These are phyloP conservation scores for Colletotrichum sp. DNA, from an alignment of 2,329 filamentous ascomycete species.

Conservation along the genomic window DNA sequence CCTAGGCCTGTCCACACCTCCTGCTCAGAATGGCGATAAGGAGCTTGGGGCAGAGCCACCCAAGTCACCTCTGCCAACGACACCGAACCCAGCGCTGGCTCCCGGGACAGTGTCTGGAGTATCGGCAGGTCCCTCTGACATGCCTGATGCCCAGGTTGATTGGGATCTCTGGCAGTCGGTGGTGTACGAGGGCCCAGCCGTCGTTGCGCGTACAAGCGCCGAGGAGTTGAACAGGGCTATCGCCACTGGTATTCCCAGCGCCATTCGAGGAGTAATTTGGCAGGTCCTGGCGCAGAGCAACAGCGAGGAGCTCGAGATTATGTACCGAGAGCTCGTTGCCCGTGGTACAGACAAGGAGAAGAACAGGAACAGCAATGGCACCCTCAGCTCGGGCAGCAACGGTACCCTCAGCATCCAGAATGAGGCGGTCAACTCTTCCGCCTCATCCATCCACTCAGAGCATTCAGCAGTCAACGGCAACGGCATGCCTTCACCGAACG, in stretches of 20 bases:
- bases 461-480: slow-evolving; percentile 67
- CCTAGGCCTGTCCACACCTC: slow-evolving; percentile 26
- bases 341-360: slow-evolving; percentile 84
- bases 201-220: slow-evolving; percentile 83
- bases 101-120: slow-evolving; percentile 87
- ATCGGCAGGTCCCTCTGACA: slow-evolving; percentile 73
- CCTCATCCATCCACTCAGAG: slow-evolving; percentile 84
- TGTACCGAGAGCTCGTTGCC: slow-evolving; percentile 82
- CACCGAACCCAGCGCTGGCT: slow-evolving; percentile 72
- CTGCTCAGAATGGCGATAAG: slow-evolving; percentile 23
- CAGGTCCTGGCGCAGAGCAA: slow-evolving; percentile 96
- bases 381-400: slow-evolving; percentile 56
- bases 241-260: slow-evolving; percentile 89
- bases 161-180: slow-evolving; percentile 99
- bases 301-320: slow-evolving; percentile 83
- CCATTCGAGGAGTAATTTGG: slow-evolving; percentile 98
- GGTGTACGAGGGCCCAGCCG: slow-evolving; percentile 91
- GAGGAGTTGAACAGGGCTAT: slow-evolving; percentile 92
- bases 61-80: slow-evolving; percentile 57
- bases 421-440: slow-evolving; percentile 74
- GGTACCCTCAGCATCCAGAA: slow-evolving; percentile 63
- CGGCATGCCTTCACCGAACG: slow-evolving; percentile 57
- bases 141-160: slow-evolving; percentile 80
- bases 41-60: slow-evolving; percentile 15
- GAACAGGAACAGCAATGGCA: slow-evolving; percentile 61